A percentile compares a stretch with the other conserved stretches of the same genome.
Conservation (phyloP, 2,329 filamentous ascomycete species). For the Rutstroemia sp. region DNA sequence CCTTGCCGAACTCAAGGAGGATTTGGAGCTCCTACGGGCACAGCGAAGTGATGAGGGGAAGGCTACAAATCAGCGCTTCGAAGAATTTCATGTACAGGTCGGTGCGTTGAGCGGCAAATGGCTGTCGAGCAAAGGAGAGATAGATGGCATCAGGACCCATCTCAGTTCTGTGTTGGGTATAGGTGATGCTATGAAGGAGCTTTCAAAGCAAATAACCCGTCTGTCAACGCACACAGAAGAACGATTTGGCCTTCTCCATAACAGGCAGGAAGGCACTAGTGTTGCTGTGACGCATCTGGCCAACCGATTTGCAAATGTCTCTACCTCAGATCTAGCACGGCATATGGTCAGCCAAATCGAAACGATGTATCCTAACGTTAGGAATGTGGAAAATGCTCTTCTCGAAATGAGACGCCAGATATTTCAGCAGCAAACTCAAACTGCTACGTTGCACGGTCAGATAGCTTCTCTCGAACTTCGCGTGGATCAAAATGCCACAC, state of each 20-base stretch:
- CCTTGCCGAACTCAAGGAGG: neutral
- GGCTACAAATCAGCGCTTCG: neutral
- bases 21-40: neutral
- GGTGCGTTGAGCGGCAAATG: neutral
- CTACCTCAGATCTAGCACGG: neutral
- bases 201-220: neutral
- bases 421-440: neutral
- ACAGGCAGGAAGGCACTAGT: neutral
- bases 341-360: constrained; percentile 6
- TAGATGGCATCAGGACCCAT: neutral
- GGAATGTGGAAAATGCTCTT: neutral
- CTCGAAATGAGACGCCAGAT: neutral
- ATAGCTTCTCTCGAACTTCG: neutral
- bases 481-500: too few species aligned
- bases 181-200: neutral
- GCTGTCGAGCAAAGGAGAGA: neutral
- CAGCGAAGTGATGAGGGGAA: neutral
- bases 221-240: neutral
- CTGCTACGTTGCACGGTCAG: neutral
- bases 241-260: neutral
- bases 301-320: constrained; percentile 1
- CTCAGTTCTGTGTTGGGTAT: neutral
- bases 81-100: neutral
- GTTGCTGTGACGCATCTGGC: neutral
- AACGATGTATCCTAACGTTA: constrained; percentile 1